These are phyloP conservation scores for Fusarium austroafricanum DNA, from an alignment of 2,329 filamentous ascomycete species.

Conservation along the genomic window DNA sequence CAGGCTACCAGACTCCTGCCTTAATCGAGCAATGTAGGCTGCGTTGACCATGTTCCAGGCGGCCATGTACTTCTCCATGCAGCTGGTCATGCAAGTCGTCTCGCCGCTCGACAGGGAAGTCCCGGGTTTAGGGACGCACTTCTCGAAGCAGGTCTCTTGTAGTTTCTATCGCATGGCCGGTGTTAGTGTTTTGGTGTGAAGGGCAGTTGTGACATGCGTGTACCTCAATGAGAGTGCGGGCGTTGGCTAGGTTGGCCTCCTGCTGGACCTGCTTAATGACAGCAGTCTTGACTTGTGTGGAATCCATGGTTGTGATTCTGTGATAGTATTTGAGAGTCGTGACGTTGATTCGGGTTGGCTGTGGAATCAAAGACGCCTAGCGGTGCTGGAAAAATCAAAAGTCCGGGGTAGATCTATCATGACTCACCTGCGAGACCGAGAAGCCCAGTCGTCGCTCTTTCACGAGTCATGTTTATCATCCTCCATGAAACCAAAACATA, in stretches of 20 bases:
- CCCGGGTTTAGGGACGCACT: conserved; percentile 78
- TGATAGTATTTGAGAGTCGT: conserved; percentile 24
- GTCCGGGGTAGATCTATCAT: conserved; percentile 15
- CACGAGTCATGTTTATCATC: background rate
- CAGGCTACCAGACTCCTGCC: conserved; percentile 62
- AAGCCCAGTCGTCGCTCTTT: background rate
- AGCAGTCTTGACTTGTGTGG: conserved; percentile 67
- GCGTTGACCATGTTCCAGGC: conserved; percentile 81
- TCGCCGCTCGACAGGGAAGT: conserved; percentile 74
- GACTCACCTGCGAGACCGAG: conserved; percentile 16
- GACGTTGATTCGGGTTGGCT: conserved; percentile 24
- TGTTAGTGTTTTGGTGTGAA: conserved; percentile 11
- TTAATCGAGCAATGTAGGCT: conserved; percentile 73
- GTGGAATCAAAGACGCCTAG: conserved; percentile 23
- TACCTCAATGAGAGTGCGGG: conserved; percentile 76
- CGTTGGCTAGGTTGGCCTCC: conserved; percentile 75
- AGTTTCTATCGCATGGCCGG: conserved; percentile 68
- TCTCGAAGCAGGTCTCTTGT: conserved; percentile 84
- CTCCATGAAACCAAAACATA: background rate
- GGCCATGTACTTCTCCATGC: conserved; percentile 87
- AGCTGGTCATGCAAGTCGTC: conserved; percentile 76
- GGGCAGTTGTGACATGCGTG: conserved; percentile 18
- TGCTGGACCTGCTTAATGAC: conserved; percentile 74
- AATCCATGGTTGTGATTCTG: conserved; percentile 62
- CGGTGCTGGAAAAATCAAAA: conserved; percentile 27